phyloP scores from a whole-genome alignment of 2,329 filamentous ascomycete genomes.

The Colletotrichum chrysophilum region DNA sequence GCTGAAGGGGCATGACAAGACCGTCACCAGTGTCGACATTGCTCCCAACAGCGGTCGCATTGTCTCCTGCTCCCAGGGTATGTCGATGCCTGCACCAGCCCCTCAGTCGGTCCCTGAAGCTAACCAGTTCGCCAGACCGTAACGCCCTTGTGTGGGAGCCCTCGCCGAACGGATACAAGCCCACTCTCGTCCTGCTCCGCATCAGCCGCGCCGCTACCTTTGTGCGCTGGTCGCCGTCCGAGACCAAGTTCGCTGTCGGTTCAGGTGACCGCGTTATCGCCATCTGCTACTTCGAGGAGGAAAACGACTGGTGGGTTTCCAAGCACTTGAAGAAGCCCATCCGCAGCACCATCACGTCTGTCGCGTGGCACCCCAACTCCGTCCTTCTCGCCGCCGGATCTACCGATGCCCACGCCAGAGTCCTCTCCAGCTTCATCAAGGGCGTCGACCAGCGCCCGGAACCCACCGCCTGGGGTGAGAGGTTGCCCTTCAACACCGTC shows the following conservation, averaged over 20 bases:
- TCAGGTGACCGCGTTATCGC: constrained; percentile 95
- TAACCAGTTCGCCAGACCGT: constrained; percentile 67
- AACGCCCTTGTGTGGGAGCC: constrained; percentile 99
- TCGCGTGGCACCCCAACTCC: constrained; percentile 97
- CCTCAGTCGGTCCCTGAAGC: neutral
- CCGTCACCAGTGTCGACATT: constrained; percentile 94
- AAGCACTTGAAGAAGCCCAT: constrained; percentile 99
- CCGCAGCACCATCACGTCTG: constrained; percentile 91
- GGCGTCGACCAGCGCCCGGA: constrained; percentile 87
- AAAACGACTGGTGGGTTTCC: constrained; percentile 99
- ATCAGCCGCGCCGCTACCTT: constrained; percentile 97
- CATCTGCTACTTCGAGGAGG: constrained; percentile 98
- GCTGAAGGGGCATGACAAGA: constrained; percentile 96
- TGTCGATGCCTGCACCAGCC: constrained; percentile 23
- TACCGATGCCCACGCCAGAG: constrained; percentile 95
- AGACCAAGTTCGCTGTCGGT: constrained; percentile 97
- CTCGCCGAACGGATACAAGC: constrained; percentile 91
- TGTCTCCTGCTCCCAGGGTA: constrained; percentile 96
- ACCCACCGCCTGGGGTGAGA: constrained; percentile 90
- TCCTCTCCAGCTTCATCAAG: constrained; percentile 97
- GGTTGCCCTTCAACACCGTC: constrained; percentile 96
- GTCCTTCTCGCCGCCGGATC: constrained; percentile 93
- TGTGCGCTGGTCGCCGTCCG: constrained; percentile 95
- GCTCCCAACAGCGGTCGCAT: constrained; percentile 90
- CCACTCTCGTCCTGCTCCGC: constrained; percentile 92